Conservation (phyloP, 2,329 filamentous ascomycete genomes). For the Chaetomium strumarium region DNA sequence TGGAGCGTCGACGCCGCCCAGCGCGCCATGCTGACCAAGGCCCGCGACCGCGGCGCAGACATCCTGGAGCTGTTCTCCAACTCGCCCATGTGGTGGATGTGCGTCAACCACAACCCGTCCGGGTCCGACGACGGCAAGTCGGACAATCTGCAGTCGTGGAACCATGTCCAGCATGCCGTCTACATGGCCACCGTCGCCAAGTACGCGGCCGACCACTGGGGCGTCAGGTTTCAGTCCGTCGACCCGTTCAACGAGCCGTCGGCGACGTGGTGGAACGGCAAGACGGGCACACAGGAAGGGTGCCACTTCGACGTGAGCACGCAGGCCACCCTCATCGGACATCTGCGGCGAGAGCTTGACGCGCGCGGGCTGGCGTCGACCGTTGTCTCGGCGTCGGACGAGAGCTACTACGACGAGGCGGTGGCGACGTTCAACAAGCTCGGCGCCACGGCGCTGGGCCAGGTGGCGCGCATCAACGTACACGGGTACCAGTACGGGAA, state of each 20-base stretch:
- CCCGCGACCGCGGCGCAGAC: background rate
- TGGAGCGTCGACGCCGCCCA: background rate
- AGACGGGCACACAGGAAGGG: background rate
- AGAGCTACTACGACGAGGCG: background rate
- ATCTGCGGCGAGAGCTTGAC: background rate
- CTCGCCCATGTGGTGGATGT: slow-evolving; percentile 6
- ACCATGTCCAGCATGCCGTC: background rate
- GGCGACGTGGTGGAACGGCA: slow-evolving; percentile 1
- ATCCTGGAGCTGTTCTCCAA: slow-evolving; percentile 1
- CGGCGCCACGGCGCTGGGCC: background rate
- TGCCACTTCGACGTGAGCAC: background rate
- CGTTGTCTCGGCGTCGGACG: background rate
- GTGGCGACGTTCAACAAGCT: background rate
- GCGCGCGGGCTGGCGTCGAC: background rate
- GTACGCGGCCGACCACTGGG: background rate
- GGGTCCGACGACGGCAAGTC: background rate
- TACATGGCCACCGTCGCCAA: slow-evolving; percentile 1
- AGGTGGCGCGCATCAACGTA: background rate
- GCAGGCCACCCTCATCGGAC: background rate
- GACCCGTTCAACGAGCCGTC: slow-evolving; percentile 3
- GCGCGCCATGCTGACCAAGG: background rate
- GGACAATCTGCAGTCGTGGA: slow-evolving; percentile 3
- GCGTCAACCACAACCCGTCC: slow-evolving; percentile 3
- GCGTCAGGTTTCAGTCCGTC: background rate
- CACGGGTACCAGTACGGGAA: slow-evolving; percentile 1